A percentile compares a stretch with the other conserved stretches of the same genome.
Conservation (phyloP, 139 green algal genomes). For the Yamagishiella unicocca region DNA sequence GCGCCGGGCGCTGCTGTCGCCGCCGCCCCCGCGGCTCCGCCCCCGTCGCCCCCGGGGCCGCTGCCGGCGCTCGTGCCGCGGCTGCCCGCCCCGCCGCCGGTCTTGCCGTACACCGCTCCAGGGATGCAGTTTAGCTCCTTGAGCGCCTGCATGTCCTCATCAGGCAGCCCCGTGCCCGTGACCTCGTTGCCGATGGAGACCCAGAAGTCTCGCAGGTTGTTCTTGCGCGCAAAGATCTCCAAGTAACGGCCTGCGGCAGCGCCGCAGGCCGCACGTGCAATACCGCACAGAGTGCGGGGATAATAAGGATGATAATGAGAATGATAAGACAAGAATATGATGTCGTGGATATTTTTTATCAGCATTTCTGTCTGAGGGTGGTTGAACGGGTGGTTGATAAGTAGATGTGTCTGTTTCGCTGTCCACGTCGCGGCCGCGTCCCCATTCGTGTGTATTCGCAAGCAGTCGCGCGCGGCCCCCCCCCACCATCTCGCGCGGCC, state of each 20-base stretch:
- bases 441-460: no score
- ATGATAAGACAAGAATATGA: no score
- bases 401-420: no score
- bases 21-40: not conserved
- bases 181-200: constrained; percentile 96
- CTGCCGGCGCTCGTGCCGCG: constrained; percentile 5
- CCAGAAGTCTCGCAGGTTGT: constrained; percentile 96
- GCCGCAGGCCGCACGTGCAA: no score
- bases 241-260: constrained; percentile 80
- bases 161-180: constrained; percentile 77
- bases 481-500: no score
- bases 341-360: no score
- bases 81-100: not conserved
- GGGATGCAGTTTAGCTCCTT: constrained; percentile 55
- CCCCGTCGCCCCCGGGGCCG: not conserved
- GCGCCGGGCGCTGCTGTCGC: not conserved
- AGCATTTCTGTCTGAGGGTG: no score
- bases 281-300: no score
- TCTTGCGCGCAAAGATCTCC: constrained; percentile 95
- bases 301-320: no score
- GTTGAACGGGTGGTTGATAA: no score
- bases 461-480: no score
- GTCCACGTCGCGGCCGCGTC: no score
- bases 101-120: constrained; percentile 63
- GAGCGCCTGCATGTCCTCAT: constrained; percentile 54